Evolutionary conservation across 352 stramenopile species (phyloP), one percentile per base, ranked within the genome.

Genomic region (Phytophthora fragariaefolia): DNA sequence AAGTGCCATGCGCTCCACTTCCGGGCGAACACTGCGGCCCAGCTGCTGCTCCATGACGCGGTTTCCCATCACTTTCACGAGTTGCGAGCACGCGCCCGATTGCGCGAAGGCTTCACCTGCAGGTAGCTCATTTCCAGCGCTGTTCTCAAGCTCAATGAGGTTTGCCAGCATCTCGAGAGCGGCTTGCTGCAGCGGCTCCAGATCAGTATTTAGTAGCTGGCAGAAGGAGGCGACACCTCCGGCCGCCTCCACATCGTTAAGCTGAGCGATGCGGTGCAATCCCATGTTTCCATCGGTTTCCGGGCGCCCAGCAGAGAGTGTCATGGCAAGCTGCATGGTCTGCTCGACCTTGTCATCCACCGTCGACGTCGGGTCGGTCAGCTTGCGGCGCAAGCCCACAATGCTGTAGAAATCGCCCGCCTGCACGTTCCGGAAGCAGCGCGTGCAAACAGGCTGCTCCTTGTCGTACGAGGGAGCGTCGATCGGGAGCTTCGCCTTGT

Each of bases 221-320:
- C 85, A 94, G 40, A 96, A 92, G 8, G 85, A 85, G 1, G 64
- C 63, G 18, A 96, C 76, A 6, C 88, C 88, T 32, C 88, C 88
- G n/a, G 84, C 86, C 6, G 83, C 80, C 52, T 93, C 86, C 17
- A 96, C 76, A 62, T 96, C 88, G 61, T 96, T 96, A 2, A 96
- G 72, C 66, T 96, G 86, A 17, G 85, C 78, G 18, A 96, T 74
- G 52, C 81, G 85, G 48, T 95, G 85, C 1, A 85, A 47, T 0
- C 88, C 88, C 80, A 96, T 88, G 10, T 85, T 84, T 23, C 50
- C 60, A 12, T 82, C 63, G 0, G 79, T 90, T 63, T 95, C 86
- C 22, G 91, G 75, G 3, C 86, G 82, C 0, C 80, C 85, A 43
- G 71, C 60, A 22, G 77, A 84, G 43, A 96, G 66, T 20, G 79